phyloP scores from a whole-genome alignment of 176 grass and related monocot genomes.

The Juncus effusus region DNA sequence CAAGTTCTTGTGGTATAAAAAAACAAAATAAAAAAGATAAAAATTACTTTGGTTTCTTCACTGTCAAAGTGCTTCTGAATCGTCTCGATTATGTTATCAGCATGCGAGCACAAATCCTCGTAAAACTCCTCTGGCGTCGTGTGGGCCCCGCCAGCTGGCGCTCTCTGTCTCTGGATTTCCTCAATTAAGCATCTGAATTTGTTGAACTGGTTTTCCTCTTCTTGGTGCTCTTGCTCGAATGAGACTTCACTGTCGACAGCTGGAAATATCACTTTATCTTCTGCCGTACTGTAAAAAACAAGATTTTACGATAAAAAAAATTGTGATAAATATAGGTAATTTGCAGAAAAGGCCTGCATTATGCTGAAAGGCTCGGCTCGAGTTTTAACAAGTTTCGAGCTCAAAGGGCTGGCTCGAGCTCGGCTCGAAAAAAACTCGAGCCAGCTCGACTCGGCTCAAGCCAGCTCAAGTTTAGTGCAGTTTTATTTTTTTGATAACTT shows the following conservation, averaged over 20 bases:
- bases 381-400: too few relatives aligned
- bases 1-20: background rate
- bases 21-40: background rate
- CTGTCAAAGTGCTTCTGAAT: constrained; percentile 84
- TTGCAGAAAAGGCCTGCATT: too few relatives aligned
- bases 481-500: too few relatives aligned
- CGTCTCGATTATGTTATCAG: constrained; percentile 91
- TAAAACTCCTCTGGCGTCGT: constrained; percentile 62
- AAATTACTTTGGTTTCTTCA: constrained; percentile 84
- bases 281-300: constrained; percentile 63
- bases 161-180: constrained; percentile 79
- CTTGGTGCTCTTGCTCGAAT: constrained; percentile 75
- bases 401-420: too few relatives aligned
- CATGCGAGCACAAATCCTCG: constrained; percentile 76
- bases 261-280: constrained; percentile 98
- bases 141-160: constrained; percentile 40
- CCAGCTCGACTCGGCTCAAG: too few relatives aligned
- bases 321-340: constrained; percentile 12
- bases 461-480: too few relatives aligned
- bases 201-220: constrained; percentile 73
- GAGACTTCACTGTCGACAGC: constrained; percentile 70
- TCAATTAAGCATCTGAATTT: constrained; percentile 90
- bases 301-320: constrained; percentile 15
- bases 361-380: too few relatives aligned
- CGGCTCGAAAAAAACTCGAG: too few relatives aligned